phyloP scores from a whole-genome alignment of 2,329 filamentous ascomycete genomes.

The Alternaria longipes region DNA sequence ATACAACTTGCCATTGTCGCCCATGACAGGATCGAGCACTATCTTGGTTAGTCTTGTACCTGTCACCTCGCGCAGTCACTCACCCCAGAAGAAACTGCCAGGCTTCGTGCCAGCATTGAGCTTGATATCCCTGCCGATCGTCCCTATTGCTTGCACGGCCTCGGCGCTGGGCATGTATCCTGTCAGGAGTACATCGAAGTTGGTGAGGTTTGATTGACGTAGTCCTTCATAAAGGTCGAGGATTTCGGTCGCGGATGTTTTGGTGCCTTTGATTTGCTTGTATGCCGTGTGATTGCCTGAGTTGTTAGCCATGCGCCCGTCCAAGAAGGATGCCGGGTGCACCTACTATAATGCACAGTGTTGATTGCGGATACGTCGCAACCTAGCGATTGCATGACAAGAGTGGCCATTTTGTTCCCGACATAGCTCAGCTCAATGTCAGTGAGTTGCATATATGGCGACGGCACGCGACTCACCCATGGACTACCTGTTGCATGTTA shows the following conservation, averaged over 20 bases:
- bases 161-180: conserved; percentile 92
- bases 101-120: conserved; percentile 68
- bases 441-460: conserved; percentile 23
- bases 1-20: conserved; percentile 91
- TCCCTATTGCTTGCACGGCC: conserved; percentile 82
- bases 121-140: conserved; percentile 83
- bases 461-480: conserved; percentile 66
- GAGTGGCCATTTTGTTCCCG: conserved; percentile 95
- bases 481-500: conserved; percentile 68
- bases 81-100: conserved; percentile 88
- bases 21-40: conserved; percentile 98
- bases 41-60: conserved; percentile 25
- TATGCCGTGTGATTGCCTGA: conserved; percentile 96
- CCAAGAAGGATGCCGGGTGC: neutral
- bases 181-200: conserved; percentile 93
- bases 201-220: conserved; percentile 81
- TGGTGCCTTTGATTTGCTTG: conserved; percentile 84
- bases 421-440: conserved; percentile 74
- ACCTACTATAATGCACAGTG: conserved; percentile 94
- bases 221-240: conserved; percentile 84
- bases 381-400: conserved; percentile 90
- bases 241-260: conserved; percentile 83
- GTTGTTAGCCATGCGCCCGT: conserved; percentile 10
- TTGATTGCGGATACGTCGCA: conserved; percentile 95
- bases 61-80: conserved; percentile 22